These are phyloP conservation scores for Fusarium illudens DNA, from an alignment of 2,329 filamentous ascomycete species.

Conservation along the genomic window DNA sequence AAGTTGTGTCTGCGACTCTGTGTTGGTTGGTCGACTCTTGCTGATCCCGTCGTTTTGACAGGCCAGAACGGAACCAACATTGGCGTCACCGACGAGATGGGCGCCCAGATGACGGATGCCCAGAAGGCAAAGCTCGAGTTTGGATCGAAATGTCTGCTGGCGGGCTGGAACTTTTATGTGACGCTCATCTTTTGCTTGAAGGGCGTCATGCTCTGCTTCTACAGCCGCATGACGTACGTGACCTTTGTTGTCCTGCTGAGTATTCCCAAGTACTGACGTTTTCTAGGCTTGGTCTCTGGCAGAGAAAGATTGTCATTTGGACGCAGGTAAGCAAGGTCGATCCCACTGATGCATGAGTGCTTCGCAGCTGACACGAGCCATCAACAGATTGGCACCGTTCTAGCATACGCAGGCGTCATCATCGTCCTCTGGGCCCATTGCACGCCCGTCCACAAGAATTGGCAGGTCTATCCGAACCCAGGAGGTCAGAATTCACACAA, in stretches of 20 bases:
- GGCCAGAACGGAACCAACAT: conserved; percentile 52
- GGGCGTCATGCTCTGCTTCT: conserved; percentile 54
- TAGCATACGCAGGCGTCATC: conserved; percentile 47
- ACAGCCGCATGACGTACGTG: conserved; percentile 52
- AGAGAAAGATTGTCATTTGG: conserved; percentile 50
- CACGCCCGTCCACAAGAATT: conserved; percentile 49
- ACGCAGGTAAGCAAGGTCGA: conserved; percentile 39
- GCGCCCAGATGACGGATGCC: conserved; percentile 42
- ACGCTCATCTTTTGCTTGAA: conserved; percentile 55
- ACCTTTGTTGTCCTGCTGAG: background rate
- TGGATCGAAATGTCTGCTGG: conserved; percentile 48
- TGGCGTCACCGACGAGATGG: conserved; percentile 46
- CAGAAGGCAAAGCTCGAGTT: conserved; percentile 43
- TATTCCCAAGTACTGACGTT: background rate
- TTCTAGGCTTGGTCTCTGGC: conserved; percentile 47
- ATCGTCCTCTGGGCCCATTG: conserved; percentile 49
- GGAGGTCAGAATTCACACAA: conserved; percentile 43
- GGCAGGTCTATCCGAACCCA: conserved; percentile 53
- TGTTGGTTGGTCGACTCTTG: background rate
- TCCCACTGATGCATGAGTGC: background rate
- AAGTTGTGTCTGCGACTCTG: conserved; percentile 8
- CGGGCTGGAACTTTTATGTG: conserved; percentile 53
- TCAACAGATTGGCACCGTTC: conserved; percentile 31
- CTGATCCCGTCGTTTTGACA: conserved; percentile 36
- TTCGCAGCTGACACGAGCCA: background rate